Percentiles rank a stretch among this genome's conserved stretches.
Evolutionary conservation across 176 grass and related monocot species (phyloP).

Genomic region (Melocanna baccifera): DNA sequence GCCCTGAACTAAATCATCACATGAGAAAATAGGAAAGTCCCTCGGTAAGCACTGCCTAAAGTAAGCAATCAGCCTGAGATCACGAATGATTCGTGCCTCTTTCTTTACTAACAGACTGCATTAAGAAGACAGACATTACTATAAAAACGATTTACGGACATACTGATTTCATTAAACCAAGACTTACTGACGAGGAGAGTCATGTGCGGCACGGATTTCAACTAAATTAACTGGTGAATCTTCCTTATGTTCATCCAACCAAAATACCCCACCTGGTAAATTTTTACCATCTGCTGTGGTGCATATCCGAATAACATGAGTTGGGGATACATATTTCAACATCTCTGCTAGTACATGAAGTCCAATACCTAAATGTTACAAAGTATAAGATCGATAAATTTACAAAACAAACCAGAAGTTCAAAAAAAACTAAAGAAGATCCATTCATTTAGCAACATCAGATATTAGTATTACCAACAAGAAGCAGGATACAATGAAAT

Average conservation of each 20-base stretch:
- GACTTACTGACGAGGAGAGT: conserved; percentile 50
- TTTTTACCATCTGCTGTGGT: conserved; percentile 58
- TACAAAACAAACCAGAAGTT: neutral
- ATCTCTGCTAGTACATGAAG: conserved; percentile 56
- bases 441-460: neutral
- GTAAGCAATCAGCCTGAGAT: conserved; percentile 58
- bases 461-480: neutral
- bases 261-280: conserved; percentile 62
- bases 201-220: conserved; percentile 45
- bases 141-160: neutral
- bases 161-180: conserved; percentile 8
- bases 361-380: conserved; percentile 50
- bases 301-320: conserved; percentile 55
- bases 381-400: neutral
- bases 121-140: conserved; percentile 11
- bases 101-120: conserved; percentile 53
- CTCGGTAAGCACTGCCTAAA: conserved; percentile 73
- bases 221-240: conserved; percentile 45
- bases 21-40: conserved; percentile 43
- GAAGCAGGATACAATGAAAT: neutral
- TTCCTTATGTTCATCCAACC: conserved; percentile 38
- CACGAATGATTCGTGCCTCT: conserved; percentile 55
- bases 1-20: conserved; percentile 34
- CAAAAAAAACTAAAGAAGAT: neutral
- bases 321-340: conserved; percentile 51